These are phyloP conservation scores for Metarhizium anisopliae DNA, from an alignment of 2,329 filamentous ascomycete species.

Conservation along the genomic window DNA sequence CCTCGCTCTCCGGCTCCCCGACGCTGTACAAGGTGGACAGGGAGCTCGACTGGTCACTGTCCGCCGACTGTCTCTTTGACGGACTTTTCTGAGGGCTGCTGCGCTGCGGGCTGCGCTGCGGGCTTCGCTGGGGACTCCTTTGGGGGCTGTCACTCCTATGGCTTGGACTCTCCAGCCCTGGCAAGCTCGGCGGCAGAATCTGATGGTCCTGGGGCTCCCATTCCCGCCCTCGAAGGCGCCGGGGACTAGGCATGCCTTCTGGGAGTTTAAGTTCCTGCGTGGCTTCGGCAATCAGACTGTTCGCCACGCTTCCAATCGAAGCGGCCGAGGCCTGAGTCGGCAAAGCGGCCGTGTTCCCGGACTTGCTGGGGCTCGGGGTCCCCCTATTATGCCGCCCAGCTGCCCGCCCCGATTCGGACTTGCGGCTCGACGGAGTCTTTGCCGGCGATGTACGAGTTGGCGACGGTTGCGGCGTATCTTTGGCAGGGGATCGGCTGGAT, in stretches of 20 bases:
- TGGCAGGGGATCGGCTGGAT: slow-evolving; percentile 19
- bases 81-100: slow-evolving; percentile 9
- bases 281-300: slow-evolving; percentile 31
- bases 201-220: slow-evolving; percentile 14
- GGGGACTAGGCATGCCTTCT: slow-evolving; percentile 34
- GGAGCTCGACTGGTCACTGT: slow-evolving; percentile 41
- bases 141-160: slow-evolving; percentile 10
- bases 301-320: slow-evolving; percentile 25
- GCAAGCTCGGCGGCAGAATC: slow-evolving; percentile 6
- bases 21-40: slow-evolving; percentile 50
- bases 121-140: slow-evolving; percentile 12
- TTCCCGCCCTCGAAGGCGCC: slow-evolving; percentile 22
- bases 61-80: slow-evolving; percentile 21
- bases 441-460: slow-evolving; percentile 16
- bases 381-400: slow-evolving; percentile 10
- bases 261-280: slow-evolving; percentile 26
- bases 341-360: slow-evolving; percentile 11
- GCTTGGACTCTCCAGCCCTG: slow-evolving; percentile 6
- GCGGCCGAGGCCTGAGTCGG: slow-evolving; percentile 17
- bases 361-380: slow-evolving; percentile 20
- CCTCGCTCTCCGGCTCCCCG: slow-evolving; percentile 35
- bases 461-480: slow-evolving; percentile 11
- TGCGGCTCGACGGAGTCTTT: slow-evolving; percentile 10
- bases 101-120: slow-evolving; percentile 10
- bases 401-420: slow-evolving; percentile 5